Base-by-base conservation (phyloP, 2,329 filamentous ascomycete species). In the Colletotrichum gloeosporioides region DNA sequence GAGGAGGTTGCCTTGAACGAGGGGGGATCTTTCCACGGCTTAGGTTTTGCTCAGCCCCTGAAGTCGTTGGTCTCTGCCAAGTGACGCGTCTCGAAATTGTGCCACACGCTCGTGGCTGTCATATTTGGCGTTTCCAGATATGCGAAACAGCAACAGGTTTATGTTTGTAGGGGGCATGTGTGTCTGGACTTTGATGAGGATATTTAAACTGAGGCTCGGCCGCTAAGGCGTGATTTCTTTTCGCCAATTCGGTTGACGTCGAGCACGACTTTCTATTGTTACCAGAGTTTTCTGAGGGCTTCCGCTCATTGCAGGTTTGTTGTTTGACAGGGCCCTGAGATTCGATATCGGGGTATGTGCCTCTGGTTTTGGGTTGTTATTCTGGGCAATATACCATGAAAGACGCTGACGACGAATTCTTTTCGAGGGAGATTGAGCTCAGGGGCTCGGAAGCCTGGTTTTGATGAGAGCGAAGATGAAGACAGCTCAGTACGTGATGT, bases 301-400 rank as follows among this genome's bases (percentile, higher is more conserved):
- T 22, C 22, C 22, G 22, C 22, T 22, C 22, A 22, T 22, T 22
- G 22, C 22, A 22, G 22, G 5, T 49, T 49, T 22, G 3, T 49
- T 49, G 9, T n/a, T 49, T 53, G 44, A 53, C n/a, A 53, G n/a
- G 6, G 6, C 44, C 6, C n/a, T 22, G 44, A 53, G 10, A 13
- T 25, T 25, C 12, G n/a, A 1, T 8, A 13, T 53, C n/a, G 0
- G 4, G 1, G n/a, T 13, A 53, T 2, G 44, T 1, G n/a, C n/a
- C n/a, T 2, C 12, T 22, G 44, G 44, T 25, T 2, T 25, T 53
- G 2, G n/a, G n/a, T 8, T 53, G 6, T 13, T 25, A 53, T 53
- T 53, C 10, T 53, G n/a, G 4, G 44, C 6, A 22, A 4, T 13
- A 53, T 3, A 4, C n/a, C 10, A 53, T 22, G 44, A 12, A 13